Base-by-base conservation (phyloP, 2,329 filamentous ascomycete species). In the Cladophialophora chaetospira region DNA sequence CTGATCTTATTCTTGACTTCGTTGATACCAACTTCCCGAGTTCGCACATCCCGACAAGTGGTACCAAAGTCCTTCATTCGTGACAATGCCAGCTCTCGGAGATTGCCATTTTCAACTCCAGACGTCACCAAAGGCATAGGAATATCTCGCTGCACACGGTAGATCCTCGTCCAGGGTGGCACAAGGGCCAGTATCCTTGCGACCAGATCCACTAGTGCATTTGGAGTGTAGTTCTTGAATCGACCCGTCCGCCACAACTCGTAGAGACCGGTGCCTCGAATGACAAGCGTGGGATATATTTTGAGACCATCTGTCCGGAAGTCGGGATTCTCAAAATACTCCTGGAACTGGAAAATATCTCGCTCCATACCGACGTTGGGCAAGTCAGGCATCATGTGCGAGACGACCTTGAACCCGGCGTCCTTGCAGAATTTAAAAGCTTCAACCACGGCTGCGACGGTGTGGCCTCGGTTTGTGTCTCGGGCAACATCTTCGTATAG, bases 41-140 rank as follows among this genome's bases (percentile, higher is more conserved):
- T 99, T 11, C 94, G 87, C 21, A 99, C 94, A 68, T 99, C 94
- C 63, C 95, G 90, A 71, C 95, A 99, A 1, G 90, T 91, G 0
- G 94, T 99, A 47, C 95, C 95, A 66, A 99, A 97, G 71, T 99
- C 94, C 74, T 97, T 97, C 95, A 99, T 99, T 19, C 94, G 83
- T n/a, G 92, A 91, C 53, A 99, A 78, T 0, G 94, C 93, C 46
- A 99, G 79, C 73, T 99, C 94, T 61, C 94, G 86, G 35, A 99
- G 78, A 70, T 99, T 99, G 60, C 94, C 94, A 66, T 99, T 99
- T 75, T 99, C 94, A 0, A 99, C 94, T 36, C 94, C 94, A 0
- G 93, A 96, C 0, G 94, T 97, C n/a, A 99, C 95, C 21, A 99
- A 81, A 0, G 94, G 94, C 94, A 99, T 99, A n/a, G 94, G 94